Evolutionary conservation across 108 stramenopile species (phyloP), one percentile per base, ranked within the genome.

Genomic region (Conticribra guillardii): DNA sequence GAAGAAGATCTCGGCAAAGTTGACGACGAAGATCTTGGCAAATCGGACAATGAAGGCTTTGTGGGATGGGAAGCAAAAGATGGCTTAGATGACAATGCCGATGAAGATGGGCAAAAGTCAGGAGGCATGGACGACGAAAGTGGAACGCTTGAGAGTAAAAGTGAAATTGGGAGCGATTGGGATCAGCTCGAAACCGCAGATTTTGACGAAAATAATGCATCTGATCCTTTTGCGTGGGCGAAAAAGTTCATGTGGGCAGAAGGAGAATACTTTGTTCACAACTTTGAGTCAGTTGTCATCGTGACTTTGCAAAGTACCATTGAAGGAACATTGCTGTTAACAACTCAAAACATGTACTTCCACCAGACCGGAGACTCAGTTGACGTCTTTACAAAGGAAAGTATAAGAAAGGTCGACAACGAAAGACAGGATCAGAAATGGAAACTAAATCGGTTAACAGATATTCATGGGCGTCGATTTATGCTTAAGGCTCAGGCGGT

Each of bases 381-480:
- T 21, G 86, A 87, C 71, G 87, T 89, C 3, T 86, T 94, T 67
- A 88, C 84, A 2, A 89, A 89, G 64, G 85, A 90, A 52, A 60
- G 61, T 51, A 58, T 79, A 0, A 61, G 50, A 4, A 60, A 31
- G 16, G 66, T 75, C 23, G 72, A 61, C 9, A 74, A 71, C 27
- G 55, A 69, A 2, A 52, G 22, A 16, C 78, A 75, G 31, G 72
- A 84, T 34, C 77, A 41, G 60, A 83, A 87, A 61, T 95, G 94
- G 94, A 80, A 79, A 22, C 78, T 95, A 49, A 82, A 69, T 79
- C 70, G 85, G 21, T 61, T 95, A 52, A 82, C 79, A 18, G 89
- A 92, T 56, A 76, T 93, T 1, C 89, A 90, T 55, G 93, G 88
- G n/a, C 88, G 98, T n/a, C 79, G 97, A 23, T 97, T 93, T 73